phyloP scores from a whole-genome alignment of 164 flowering plant genomes.

The Annona cherimola region DNA sequence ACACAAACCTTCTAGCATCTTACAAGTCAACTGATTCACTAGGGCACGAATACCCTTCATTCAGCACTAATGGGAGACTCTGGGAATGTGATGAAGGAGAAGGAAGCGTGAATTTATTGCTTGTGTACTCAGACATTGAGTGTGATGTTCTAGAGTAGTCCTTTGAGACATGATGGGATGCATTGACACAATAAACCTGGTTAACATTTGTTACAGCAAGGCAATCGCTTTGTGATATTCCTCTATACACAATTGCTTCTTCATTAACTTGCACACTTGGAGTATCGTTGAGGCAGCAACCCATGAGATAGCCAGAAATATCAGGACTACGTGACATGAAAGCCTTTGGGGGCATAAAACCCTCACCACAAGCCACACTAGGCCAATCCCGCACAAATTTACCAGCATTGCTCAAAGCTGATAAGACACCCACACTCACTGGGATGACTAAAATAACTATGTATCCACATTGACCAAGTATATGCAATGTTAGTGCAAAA shows the following conservation, averaged over 20 bases:
- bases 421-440: slow-evolving; percentile 69
- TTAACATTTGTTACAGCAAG: slow-evolving; percentile 12
- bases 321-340: slow-evolving; percentile 37
- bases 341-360: slow-evolving; percentile 61
- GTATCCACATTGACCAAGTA: slow-evolving; percentile 93
- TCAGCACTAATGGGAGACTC: slow-evolving; percentile 47
- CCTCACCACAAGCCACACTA: slow-evolving; percentile 86
- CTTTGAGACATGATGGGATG: slow-evolving; percentile 18
- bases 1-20: slow-evolving; percentile 50
- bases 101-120: slow-evolving; percentile 26
- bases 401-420: slow-evolving; percentile 85
- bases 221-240: slow-evolving; percentile 37
- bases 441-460: slow-evolving; percentile 84
- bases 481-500: no score
- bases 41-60: slow-evolving; percentile 23
- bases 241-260: slow-evolving; percentile 68
- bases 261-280: slow-evolving; percentile 55
- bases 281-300: slow-evolving; percentile 35
- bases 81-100: slow-evolving; percentile 42
- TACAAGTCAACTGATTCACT: slow-evolving; percentile 27
- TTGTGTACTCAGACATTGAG: slow-evolving; percentile 46
- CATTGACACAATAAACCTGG: slow-evolving; percentile 29
- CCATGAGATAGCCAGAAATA: slow-evolving; percentile 31
- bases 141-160: slow-evolving; percentile 42
- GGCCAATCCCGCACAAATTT: slow-evolving; percentile 95